A percentile compares a stretch with the other conserved stretches of the same genome.
These are phyloP conservation scores for Dactylellina leptospora DNA, from an alignment of 2,329 filamentous ascomycete species.

Conservation along the genomic window DNA sequence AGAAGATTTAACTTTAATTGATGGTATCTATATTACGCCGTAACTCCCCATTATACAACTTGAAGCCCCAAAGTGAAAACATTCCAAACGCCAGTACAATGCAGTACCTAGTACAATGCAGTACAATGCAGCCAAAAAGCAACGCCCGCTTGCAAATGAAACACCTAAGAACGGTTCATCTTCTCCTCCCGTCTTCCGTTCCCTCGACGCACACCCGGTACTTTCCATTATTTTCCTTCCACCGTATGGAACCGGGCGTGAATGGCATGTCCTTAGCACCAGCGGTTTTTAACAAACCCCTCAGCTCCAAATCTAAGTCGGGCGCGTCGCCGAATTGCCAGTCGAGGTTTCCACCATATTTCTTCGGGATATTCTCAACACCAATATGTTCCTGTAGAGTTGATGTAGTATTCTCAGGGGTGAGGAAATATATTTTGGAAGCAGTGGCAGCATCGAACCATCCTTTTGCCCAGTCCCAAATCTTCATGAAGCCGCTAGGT, in stretches of 20 bases:
- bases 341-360: conserved; percentile 86
- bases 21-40: no score
- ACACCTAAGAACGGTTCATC: conserved; percentile 4
- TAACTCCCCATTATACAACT: no score
- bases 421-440: conserved; percentile 93
- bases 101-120: background rate
- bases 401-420: conserved; percentile 74
- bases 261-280: conserved; percentile 29
- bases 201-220: conserved; percentile 9
- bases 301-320: conserved; percentile 71
- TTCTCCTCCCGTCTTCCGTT: conserved; percentile 19
- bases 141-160: background rate
- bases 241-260: conserved; percentile 20
- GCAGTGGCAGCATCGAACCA: conserved; percentile 95
- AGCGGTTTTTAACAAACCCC: conserved; percentile 58
- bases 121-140: no score
- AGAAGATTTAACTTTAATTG: no score
- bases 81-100: background rate
- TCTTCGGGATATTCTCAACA: conserved; percentile 82
- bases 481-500: conserved; percentile 58
- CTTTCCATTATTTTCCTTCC: conserved; percentile 10
- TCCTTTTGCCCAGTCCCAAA: conserved; percentile 93
- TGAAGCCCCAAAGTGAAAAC: background rate
- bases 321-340: conserved; percentile 81
- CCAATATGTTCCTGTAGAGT: conserved; percentile 85